Evolutionary conservation across 148 eudicot species (phyloP), one percentile per base, ranked within the genome.

Genomic region (Spergularia bocconei): DNA sequence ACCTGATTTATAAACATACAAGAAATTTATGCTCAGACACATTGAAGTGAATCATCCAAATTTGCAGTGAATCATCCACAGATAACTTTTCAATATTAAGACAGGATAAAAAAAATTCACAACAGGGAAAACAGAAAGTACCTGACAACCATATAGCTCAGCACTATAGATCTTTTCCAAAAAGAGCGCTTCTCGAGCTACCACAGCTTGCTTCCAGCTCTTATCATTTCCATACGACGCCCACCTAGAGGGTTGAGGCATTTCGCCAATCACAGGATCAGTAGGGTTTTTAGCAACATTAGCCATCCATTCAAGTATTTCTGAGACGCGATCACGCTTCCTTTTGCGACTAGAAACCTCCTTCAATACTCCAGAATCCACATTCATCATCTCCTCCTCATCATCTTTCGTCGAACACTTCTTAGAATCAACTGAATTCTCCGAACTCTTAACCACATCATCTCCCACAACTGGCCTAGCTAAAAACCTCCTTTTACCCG

Each of bases 241-340:
- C 96, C 93, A 92, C 77, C 83, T 86, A 13, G 83, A 75, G 52
- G 75, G 80, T 64, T 88, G 86, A 1, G 97, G 98, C 71, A 95
- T 71, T 4, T 71, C 66, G n/a, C 87, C 96, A 75, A 86, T 64
- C 55, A 63, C 78, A 47, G 79, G 84, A 79, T 88, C 79, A 75
- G 88, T 84, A 58, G 97, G 97, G 82, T 92, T 79, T 79, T 81
- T 95, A 8, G 96, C 96, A 72, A 85, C 87, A 56, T 80, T 64
- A 63, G 39, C 65, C 65, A 95, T 66, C 97, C 97, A 95, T 56
- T 75, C 51, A 67, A 95, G 70, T 85, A 86, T 81, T 41, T 67
- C 76, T 56, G 39, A 60, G 17, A 67, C 8, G 68, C 78, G 60
- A 56, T 74, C 89, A 29, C 83, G 79, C 82, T 85, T 89, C 53